phyloP scores from a whole-genome alignment of 1,139 yeast species.

The Kazachstania sp. region DNA sequence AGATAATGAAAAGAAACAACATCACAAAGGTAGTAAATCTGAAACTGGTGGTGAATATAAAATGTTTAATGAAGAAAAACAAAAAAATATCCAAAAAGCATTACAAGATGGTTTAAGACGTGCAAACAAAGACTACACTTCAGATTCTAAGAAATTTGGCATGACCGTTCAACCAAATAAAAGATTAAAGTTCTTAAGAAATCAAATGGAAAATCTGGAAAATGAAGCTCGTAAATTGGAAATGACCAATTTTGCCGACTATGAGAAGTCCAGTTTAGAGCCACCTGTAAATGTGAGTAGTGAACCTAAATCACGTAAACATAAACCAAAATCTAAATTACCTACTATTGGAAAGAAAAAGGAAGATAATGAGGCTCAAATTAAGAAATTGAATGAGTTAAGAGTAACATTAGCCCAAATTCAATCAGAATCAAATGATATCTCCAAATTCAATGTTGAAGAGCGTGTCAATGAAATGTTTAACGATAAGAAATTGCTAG shows the following conservation, averaged over 20 bases:
- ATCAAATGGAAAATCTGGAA: slow-evolving; percentile 80
- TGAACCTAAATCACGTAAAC: slow-evolving; percentile 3
- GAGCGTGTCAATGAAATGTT: slow-evolving; percentile 46
- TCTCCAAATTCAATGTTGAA: slow-evolving; percentile 52
- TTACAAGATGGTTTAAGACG: slow-evolving; percentile 35
- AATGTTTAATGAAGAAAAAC: slow-evolving; percentile 13
- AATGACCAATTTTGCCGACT: slow-evolving; percentile 65
- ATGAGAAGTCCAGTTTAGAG: slow-evolving; percentile 15
- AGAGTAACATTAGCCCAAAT: slow-evolving; percentile 50
- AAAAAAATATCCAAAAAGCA: slow-evolving; percentile 30
- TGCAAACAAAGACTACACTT: slow-evolving; percentile 24
- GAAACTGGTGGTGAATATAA: background rate
- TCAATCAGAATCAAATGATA: slow-evolving; percentile 67
- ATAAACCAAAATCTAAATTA: slow-evolving; percentile 1
- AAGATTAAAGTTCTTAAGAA: slow-evolving; percentile 65
- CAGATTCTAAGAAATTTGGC: slow-evolving; percentile 34
- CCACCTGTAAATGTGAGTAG: slow-evolving; percentile 18
- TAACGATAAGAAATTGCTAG: slow-evolving; percentile 50
- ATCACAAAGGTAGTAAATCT: background rate
- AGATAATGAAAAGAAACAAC: slow-evolving; percentile 3
- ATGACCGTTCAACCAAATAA: slow-evolving; percentile 59
- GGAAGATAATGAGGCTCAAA: slow-evolving; percentile 26
- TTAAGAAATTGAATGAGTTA: slow-evolving; percentile 40
- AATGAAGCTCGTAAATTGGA: slow-evolving; percentile 80
- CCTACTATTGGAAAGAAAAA: background rate